Evolutionary conservation across 306 rosid species (phyloP).

Genomic region (Comarum palustre): DNA sequence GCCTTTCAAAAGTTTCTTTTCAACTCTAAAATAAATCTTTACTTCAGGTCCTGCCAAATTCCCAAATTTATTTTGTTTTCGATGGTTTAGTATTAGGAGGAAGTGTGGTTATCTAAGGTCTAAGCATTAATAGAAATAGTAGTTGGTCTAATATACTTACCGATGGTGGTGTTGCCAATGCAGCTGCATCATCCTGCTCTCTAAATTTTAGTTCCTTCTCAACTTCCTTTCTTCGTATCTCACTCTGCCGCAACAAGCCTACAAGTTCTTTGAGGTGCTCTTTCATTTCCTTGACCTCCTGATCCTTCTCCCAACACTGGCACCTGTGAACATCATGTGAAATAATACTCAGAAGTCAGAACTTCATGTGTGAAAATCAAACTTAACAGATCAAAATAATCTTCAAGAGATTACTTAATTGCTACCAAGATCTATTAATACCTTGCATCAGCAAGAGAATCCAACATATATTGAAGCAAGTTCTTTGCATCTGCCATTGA

Average conservation of each 20-base stretch:
- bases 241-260: constrained; percentile 90
- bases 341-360: constrained; percentile 27
- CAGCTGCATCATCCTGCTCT: constrained; percentile 67
- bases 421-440: constrained; percentile 12
- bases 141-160: constrained; percentile 41
- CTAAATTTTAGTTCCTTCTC: constrained; percentile 90
- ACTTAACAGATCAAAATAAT: background rate
- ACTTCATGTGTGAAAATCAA: constrained; percentile 16
- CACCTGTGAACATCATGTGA: constrained; percentile 54
- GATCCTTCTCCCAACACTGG: constrained; percentile 91
- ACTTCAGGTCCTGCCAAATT: background rate
- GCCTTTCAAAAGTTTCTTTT: background rate
- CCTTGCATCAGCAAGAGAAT: constrained; percentile 92
- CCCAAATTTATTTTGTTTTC: background rate
- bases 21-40: background rate
- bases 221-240: constrained; percentile 80
- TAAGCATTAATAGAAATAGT: background rate
- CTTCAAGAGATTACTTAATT: background rate
- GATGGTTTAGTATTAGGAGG: background rate
- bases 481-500: constrained; percentile 98
- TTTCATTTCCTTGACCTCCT: constrained; percentile 92
- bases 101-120: background rate
- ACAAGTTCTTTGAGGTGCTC: constrained; percentile 98
- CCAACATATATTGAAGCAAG: constrained; percentile 91
- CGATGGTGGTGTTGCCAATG: constrained; percentile 72